A percentile compares a stretch with the other conserved stretches of the same genome.
phyloP scores from a whole-genome alignment of 1,284 basidiomycete genomes.

The Tilletia setariae region DNA sequence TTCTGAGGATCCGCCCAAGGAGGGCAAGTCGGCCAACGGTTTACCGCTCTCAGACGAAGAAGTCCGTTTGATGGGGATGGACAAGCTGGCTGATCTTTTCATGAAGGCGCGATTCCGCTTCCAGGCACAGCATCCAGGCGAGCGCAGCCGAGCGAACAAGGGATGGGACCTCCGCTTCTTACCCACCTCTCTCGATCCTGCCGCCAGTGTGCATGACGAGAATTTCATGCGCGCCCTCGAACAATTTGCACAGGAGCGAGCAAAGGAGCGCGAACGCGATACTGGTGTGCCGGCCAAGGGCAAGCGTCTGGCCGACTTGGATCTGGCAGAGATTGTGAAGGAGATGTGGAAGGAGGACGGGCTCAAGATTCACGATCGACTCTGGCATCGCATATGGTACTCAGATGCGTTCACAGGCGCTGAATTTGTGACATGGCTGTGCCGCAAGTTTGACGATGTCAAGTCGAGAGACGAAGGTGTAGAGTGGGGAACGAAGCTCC shows the following conservation, averaged over 20 bases:
- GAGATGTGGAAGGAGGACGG: slow-evolving; percentile 38
- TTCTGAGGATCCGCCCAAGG: slow-evolving; percentile 68
- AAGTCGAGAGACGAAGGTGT: slow-evolving; percentile 46
- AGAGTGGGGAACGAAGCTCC: slow-evolving; percentile 38
- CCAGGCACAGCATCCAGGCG: slow-evolving; percentile 26
- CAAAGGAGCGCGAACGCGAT: slow-evolving; percentile 7
- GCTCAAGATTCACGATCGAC: slow-evolving; percentile 46
- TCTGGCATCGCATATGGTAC: slow-evolving; percentile 51
- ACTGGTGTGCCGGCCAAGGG: background rate
- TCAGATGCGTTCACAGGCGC: slow-evolving; percentile 48
- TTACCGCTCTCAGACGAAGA: slow-evolving; percentile 70
- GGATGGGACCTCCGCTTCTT: slow-evolving; percentile 37
- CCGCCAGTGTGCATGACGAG: slow-evolving; percentile 44
- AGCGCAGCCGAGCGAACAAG: slow-evolving; percentile 11
- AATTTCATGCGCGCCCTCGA: slow-evolving; percentile 44
- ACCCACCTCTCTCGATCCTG: slow-evolving; percentile 51
- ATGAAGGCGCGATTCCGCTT: slow-evolving; percentile 34
- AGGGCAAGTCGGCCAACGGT: slow-evolving; percentile 45
- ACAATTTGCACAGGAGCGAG: slow-evolving; percentile 24
- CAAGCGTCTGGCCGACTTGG: background rate
- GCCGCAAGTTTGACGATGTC: slow-evolving; percentile 43
- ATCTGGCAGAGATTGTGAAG: slow-evolving; percentile 20
- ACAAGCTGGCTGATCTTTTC: slow-evolving; percentile 84
- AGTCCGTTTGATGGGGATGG: slow-evolving; percentile 79
- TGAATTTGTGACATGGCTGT: slow-evolving; percentile 52